Evolutionary conservation across 768 basidiomycete genomes (phyloP).

Genomic region (Cystobasidiopsis lactophilus): DNA sequence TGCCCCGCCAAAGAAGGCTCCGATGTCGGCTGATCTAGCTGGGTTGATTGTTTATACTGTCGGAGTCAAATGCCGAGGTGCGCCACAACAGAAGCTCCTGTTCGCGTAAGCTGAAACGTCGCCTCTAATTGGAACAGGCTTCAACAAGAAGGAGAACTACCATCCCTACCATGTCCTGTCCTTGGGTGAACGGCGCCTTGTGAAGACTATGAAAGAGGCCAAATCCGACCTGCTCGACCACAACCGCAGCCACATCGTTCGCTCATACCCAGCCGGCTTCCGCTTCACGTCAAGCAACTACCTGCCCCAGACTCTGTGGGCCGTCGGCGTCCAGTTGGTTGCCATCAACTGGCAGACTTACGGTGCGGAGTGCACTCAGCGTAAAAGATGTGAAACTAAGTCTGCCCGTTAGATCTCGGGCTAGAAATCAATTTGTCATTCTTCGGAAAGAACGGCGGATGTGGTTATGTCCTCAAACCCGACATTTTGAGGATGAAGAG

Average conservation of each 20-base stretch:
- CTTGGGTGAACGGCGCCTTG: conserved; percentile 60
- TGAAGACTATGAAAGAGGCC: conserved; percentile 41
- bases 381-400: not conserved
- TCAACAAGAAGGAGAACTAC: conserved; percentile 68
- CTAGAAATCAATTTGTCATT: conserved; percentile 85
- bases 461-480: conserved; percentile 80
- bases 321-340: conserved; percentile 64
- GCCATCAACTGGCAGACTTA: conserved; percentile 96
- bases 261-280: conserved; percentile 68
- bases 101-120: not conserved
- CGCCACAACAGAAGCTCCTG: too few species aligned
- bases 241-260: conserved; percentile 53
- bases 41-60: conserved; percentile 76
- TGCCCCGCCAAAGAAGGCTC: conserved; percentile 4
- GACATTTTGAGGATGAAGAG: conserved; percentile 38
- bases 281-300: conserved; percentile 69
- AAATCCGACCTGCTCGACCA: conserved; percentile 47
- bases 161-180: conserved; percentile 78
- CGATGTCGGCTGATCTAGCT: conserved; percentile 51
- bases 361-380: conserved; percentile 43
- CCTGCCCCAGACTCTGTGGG: conserved; percentile 73
- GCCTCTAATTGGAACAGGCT: too few species aligned
- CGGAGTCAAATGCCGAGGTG: conserved; percentile 72
- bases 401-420: conserved; percentile 42
- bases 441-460: conserved; percentile 74